Evolutionary conservation across 139 green algal species (phyloP).

Genomic region (Chlorella vulgaris): DNA sequence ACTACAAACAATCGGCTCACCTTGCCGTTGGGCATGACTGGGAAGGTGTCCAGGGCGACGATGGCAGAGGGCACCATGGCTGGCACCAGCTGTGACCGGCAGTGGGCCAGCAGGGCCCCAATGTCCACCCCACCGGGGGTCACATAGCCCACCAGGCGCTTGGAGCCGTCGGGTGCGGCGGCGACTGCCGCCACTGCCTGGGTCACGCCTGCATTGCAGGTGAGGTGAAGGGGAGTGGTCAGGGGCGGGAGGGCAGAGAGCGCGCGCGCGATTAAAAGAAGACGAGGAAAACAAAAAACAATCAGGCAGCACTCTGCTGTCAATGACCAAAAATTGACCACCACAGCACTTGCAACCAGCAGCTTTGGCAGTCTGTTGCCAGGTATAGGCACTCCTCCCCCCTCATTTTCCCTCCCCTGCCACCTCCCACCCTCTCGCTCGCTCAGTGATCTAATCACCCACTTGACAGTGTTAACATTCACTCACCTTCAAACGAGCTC

Average conservation of each 20-base stretch:
- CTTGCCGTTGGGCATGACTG: constrained; percentile 13
- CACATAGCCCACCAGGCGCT: constrained; percentile 20
- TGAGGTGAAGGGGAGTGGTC: no score
- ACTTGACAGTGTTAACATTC: no score
- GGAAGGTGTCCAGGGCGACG: constrained; percentile 13
- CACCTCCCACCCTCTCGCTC: no score
- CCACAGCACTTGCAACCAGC: no score
- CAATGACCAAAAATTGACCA: no score
- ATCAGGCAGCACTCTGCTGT: no score
- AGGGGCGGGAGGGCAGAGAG: not conserved
- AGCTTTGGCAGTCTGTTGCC: no score
- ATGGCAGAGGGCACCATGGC: constrained; percentile 5
- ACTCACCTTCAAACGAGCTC: not conserved
- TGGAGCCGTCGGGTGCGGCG: not conserved
- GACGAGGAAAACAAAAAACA: no score
- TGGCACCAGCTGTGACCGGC: not conserved
- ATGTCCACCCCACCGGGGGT: not conserved
- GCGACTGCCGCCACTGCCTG: not conserved
- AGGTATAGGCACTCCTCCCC: no score
- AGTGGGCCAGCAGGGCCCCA: not conserved
- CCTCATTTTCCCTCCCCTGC: no score
- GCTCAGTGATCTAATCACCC: no score
- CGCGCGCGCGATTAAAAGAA: not conserved
- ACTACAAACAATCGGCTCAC: no score
- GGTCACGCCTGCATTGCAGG: not conserved